Percentiles rank a stretch among this genome's conserved stretches.
Conservation (phyloP, 306 rosid species). For the Acmispon strigosus region DNA sequence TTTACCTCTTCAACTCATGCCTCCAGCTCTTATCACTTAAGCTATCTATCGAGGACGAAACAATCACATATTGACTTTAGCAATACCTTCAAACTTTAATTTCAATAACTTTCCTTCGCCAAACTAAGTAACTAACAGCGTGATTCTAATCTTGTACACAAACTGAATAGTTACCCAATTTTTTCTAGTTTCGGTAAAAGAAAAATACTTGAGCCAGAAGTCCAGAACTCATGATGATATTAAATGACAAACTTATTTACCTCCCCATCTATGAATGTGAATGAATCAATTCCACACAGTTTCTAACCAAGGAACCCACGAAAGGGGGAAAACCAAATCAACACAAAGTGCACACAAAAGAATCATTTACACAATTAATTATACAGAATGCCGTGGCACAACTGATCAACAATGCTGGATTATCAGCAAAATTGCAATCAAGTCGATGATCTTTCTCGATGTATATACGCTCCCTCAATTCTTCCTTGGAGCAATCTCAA, state of each 20-base stretch:
- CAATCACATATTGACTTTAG: no score
- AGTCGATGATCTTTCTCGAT: conserved; percentile 9
- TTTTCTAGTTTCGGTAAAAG: neutral
- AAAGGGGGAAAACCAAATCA: neutral
- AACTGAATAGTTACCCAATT: neutral
- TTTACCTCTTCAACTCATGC: no score
- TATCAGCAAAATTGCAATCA: conserved; percentile 24
- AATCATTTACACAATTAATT: conserved; percentile 21
- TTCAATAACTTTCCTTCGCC: neutral
- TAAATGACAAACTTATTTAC: neutral
- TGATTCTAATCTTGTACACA: neutral
- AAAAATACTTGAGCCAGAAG: neutral
- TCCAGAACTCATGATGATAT: neutral
- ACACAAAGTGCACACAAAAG: conserved; percentile 2
- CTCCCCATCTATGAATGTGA: neutral
- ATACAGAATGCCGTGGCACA: conserved; percentile 12
- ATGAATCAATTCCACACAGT: neutral
- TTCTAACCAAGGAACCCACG: neutral
- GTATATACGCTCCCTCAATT: conserved; percentile 25
- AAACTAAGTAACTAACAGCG: neutral
- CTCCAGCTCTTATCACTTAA: no score
- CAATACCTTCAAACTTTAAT: neutral
- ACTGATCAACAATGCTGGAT: conserved; percentile 13
- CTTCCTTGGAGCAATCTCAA: conserved; percentile 24
- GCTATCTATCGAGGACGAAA: no score